Percentiles rank a stretch among this genome's conserved stretches.
These are phyloP conservation scores for Sporothrix luriei DNA, from an alignment of 2,329 filamentous ascomycete genomes.

Conservation along the genomic window DNA sequence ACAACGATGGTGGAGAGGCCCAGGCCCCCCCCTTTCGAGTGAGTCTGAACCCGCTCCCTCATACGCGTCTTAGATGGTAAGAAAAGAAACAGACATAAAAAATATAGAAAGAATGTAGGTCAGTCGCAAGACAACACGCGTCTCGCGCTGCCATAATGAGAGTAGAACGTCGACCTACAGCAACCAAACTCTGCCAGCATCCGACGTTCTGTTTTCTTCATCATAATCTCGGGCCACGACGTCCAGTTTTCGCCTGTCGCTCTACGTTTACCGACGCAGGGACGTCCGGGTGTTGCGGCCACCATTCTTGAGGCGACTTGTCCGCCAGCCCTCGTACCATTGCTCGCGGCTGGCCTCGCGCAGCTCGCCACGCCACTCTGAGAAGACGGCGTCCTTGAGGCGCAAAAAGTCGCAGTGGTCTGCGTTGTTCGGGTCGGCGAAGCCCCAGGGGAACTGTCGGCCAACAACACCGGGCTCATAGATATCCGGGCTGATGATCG, in stretches of 20 bases:
- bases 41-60: background rate
- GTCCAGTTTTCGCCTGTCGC: background rate
- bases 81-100: conserved; percentile 11
- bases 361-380: conserved; percentile 88
- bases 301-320: conserved; percentile 62
- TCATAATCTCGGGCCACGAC: background rate
- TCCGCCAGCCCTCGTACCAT: conserved; percentile 97
- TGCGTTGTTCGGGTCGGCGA: conserved; percentile 88
- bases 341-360: conserved; percentile 86
- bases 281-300: conserved; percentile 39
- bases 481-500: conserved; percentile 89
- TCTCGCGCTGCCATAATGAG: conserved; percentile 3
- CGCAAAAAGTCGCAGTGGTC: conserved; percentile 92
- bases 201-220: background rate
- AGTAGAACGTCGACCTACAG: too few species aligned
- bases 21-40: too few species aligned
- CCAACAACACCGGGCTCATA: conserved; percentile 81
- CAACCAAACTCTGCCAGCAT: too few species aligned
- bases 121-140: background rate
- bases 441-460: conserved; percentile 93
- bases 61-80: background rate
- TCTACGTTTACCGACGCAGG: conserved; percentile 45
- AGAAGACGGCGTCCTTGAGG: conserved; percentile 89
- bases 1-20: background rate
- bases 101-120: conserved; percentile 4